Base-by-base conservation (phyloP, 768 basidiomycete genomes). In the Dentipellis fragilis region DNA sequence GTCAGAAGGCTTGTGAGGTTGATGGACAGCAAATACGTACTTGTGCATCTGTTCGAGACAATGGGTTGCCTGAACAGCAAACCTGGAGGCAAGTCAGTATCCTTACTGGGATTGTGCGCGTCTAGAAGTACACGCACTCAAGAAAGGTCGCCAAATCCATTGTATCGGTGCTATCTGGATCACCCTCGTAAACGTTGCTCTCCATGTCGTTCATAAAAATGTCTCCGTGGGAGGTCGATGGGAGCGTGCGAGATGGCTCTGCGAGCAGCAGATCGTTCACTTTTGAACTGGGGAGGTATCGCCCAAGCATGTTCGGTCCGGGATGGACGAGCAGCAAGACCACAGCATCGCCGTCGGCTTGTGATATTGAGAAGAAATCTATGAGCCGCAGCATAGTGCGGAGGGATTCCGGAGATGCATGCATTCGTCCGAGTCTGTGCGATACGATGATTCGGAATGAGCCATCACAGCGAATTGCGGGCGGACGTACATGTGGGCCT, bases 91-190 rank as follows among this genome's bases (percentile, higher is more conserved):
- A 16, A 46, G 52, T 52, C 23, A 45, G 40, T 17, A 34, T 16
- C 19, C 23, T 59, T 19, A 62, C 57, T 39, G 54, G 51, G 40
- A n/a, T 47, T 45, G 8, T 45, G 42, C 42, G 42, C 42, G 16
- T 6, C 29, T 29, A 45, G 19, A 38, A 35, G 21, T 12, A 39
- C 11, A 65, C 80, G 56, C 61, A 85, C 84, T 89, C 85, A 2
- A 89, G 72, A 67, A 87, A 89, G 0, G 84, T 80, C 12, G 85
- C 85, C 16, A 89, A 70, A 65, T 89, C 87, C 83, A 89, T 87
- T 51, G 85, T 78, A 63, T 85, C 84, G 51, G 80, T 80, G 8
- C 73, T 75, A 59, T 80, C 82, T 68, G 79, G 72, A 54, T 79
- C 80, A 54, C 80, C 82, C 49, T 71, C 65, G 47, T 72, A 56